phyloP scores from a whole-genome alignment of 305 asterid species.

The Stenogyne calaminthoides region DNA sequence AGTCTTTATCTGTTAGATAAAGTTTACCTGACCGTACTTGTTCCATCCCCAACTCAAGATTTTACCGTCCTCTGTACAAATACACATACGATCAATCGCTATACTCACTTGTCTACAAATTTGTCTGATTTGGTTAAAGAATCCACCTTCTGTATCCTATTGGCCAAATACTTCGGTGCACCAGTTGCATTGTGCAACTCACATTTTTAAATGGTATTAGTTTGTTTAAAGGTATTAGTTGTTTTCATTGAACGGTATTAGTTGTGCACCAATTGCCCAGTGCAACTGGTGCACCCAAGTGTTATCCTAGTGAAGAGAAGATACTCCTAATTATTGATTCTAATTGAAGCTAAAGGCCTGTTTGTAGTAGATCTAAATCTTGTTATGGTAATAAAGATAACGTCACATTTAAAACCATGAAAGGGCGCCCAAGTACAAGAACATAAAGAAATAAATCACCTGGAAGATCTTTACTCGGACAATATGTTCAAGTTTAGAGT shows the following conservation, averaged over 20 bases:
- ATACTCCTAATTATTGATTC: background rate
- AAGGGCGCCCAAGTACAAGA: background rate
- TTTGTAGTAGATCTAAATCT: background rate
- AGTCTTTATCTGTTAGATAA: background rate
- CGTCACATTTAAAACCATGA: background rate
- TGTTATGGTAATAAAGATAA: background rate
- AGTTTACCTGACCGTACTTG: conserved; percentile 55
- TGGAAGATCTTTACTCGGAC: conserved; percentile 2
- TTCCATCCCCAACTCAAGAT: conserved; percentile 68
- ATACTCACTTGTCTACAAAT: background rate
- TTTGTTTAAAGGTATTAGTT: too few species aligned
- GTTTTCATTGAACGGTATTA: too few species aligned
- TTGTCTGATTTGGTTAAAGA: background rate
- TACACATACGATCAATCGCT: background rate
- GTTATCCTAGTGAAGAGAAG: too few species aligned
- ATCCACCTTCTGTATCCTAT: background rate
- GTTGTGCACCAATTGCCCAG: too few species aligned
- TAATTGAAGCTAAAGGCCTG: background rate
- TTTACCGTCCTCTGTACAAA: conserved; percentile 44
- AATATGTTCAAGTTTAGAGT: background rate
- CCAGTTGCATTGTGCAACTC: too few species aligned
- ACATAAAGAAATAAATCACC: background rate
- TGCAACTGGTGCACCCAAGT: too few species aligned
- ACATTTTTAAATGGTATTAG: too few species aligned
- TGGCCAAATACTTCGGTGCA: too few species aligned